Evolutionary conservation across 2,329 filamentous ascomycete species (phyloP), one percentile per base, ranked within the genome.

Genomic region (Alternaria arborescens): DNA sequence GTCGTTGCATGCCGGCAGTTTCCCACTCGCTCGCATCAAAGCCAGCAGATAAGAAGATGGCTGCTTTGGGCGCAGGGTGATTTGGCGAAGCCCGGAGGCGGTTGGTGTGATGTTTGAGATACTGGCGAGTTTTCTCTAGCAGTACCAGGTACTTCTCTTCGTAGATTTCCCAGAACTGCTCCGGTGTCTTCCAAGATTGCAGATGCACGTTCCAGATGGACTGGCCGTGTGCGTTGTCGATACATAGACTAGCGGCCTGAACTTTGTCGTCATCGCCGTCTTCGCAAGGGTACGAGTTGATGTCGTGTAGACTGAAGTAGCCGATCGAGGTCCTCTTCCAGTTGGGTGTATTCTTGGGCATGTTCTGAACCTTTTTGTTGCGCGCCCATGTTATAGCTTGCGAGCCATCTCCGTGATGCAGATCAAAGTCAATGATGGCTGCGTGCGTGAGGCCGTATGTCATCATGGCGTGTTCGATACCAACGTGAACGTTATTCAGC

Each of bases 1-100:
- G 95, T 47, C 95, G 87, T 79, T 99, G 95, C 95, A 99, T 99
- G 3, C 92, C 93, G 4, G 87, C 84, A 18, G 91, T 89, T 77
- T 99, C 95, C 89, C 92, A 96, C 76, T 99, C 93, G 74, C 94
- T 97, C 3, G 95, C 95, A 79, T 99, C 95, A 67, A 99, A 99
- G 0, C 95, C 96, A 2, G 95, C 94, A 46, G 94, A 98, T 51
- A 99, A 82, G 80, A 99, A 99, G 46, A 99, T 93, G 34, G 92
- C 94, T 2, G 91, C 92, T 71, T 90, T 94, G 4, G 93, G 91
- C 24, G 82, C 82, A 34, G 88, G 85, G 40, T 87, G 86, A 52
- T 83, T 85, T 10, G 85, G 80, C 1, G 85, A 81, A 18, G 83
- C 81, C 10, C 82, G 83, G 30, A 95, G 80, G 30, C 87, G 87